Evolutionary conservation across 164 flowering plant genomes (phyloP).

Genomic region (Nelumbo lutea): DNA sequence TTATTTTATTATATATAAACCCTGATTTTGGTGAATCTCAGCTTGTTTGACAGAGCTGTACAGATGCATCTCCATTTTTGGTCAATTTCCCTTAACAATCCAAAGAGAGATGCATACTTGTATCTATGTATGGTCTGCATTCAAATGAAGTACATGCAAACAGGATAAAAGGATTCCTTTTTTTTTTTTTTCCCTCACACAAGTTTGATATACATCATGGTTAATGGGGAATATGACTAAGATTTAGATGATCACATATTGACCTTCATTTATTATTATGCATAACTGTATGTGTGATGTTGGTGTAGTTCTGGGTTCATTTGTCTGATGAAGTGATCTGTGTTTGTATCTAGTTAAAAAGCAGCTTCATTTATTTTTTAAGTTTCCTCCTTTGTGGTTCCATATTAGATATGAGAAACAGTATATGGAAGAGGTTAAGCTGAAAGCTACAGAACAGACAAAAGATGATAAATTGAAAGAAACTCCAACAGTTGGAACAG

Average conservation of each 20-base stretch:
- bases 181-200: no score
- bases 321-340: neutral
- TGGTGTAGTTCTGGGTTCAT: neutral
- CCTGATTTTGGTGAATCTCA: no score
- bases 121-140: no score
- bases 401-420: constrained; percentile 59
- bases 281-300: neutral
- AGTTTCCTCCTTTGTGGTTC: constrained; percentile 3
- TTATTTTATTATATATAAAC: no score
- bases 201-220: no score
- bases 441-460: constrained; percentile 39
- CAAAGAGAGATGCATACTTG: no score
- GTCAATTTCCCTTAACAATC: no score
- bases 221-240: neutral
- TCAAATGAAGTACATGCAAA: no score
- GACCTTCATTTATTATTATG: neutral
- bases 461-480: constrained; percentile 34
- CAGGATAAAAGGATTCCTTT: no score
- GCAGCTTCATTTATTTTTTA: neutral
- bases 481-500: constrained; percentile 23
- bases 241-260: neutral
- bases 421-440: constrained; percentile 49
- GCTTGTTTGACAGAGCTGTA: no score
- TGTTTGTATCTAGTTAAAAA: no score
- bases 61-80: no score